phyloP scores from a whole-genome alignment of 768 basidiomycete genomes.

The Peribolospora kevripleyi region DNA sequence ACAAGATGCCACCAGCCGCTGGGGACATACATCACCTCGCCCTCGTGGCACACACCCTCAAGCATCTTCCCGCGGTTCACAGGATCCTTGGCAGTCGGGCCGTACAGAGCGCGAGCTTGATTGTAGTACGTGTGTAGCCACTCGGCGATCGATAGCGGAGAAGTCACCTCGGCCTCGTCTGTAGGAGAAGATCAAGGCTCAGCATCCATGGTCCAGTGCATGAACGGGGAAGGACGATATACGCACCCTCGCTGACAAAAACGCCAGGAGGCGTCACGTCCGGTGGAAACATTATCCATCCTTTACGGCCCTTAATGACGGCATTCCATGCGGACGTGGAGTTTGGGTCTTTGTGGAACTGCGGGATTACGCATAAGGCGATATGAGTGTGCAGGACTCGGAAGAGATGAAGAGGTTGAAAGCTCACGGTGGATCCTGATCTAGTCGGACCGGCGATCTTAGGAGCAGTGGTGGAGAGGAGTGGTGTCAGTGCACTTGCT shows the following conservation, averaged over 20 bases:
- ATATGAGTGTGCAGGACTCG: no score
- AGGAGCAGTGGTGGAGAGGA: no score
- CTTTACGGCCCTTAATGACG: conserved; percentile 10
- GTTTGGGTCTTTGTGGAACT: no score
- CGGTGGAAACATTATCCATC: conserved; percentile 15
- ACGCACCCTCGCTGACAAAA: conserved; percentile 8
- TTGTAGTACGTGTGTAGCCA: conserved; percentile 14
- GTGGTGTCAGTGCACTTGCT: no score
- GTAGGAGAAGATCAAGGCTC: background rate
- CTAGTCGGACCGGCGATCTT: no score
- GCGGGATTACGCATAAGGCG: no score
- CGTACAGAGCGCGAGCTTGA: conserved; percentile 8
- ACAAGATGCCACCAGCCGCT: conserved; percentile 16
- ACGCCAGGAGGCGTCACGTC: conserved; percentile 15
- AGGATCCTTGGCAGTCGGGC: conserved; percentile 10
- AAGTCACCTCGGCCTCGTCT: conserved; percentile 11
- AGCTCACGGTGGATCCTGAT: no score
- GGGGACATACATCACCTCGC: conserved; percentile 16
- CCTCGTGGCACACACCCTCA: conserved; percentile 13
- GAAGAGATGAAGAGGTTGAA: no score
- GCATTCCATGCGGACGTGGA: conserved; percentile 14
- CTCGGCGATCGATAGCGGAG: conserved; percentile 10
- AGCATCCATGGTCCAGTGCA: no score
- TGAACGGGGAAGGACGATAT: background rate
- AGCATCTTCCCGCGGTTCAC: conserved; percentile 12